Conservation (phyloP, 441 rosid genomes). For the Populus hybrid region DNA sequence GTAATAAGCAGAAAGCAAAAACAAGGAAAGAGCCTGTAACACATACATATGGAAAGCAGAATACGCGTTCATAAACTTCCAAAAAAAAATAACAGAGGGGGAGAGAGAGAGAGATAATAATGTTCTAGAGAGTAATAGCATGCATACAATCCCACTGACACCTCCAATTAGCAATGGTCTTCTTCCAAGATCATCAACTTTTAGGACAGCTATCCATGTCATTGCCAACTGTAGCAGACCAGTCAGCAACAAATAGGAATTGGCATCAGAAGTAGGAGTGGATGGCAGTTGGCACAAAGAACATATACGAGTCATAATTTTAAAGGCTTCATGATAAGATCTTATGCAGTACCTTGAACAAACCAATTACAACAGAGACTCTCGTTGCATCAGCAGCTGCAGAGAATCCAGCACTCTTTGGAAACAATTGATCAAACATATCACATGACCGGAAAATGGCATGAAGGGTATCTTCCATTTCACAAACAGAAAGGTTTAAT, state of each 20-base stretch:
- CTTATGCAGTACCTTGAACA: constrained; percentile 66
- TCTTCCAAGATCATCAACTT: constrained; percentile 96
- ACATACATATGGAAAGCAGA: constrained; percentile 12
- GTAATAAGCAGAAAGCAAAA: constrained; percentile 88
- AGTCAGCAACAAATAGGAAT: constrained; percentile 15
- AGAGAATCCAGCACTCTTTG: constrained; percentile 94
- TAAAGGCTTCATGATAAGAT: not conserved
- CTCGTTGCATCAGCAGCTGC: constrained; percentile 97
- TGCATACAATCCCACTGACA: constrained; percentile 83
- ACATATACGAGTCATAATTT: not conserved
- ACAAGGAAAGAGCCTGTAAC: constrained; percentile 68
- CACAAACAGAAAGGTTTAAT: constrained; percentile 13
- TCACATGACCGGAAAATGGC: constrained; percentile 3
- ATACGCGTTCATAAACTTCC: constrained; percentile 4
- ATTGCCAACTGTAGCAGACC: constrained; percentile 51
- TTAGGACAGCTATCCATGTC: constrained; percentile 91
- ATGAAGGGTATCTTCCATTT: constrained; percentile 3
- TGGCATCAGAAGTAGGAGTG: constrained; percentile 6
- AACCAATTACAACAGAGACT: constrained; percentile 84
- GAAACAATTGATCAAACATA: constrained; percentile 19
- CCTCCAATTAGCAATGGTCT: constrained; percentile 92
- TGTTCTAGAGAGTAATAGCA: constrained; percentile 9
- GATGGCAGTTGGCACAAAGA: not conserved
- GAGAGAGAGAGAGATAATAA: not conserved
- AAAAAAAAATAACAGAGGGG: not conserved